Percentiles rank a stretch among this genome's conserved stretches.
phyloP scores from a whole-genome alignment of 768 basidiomycete species.

The Mycena haematopus region DNA sequence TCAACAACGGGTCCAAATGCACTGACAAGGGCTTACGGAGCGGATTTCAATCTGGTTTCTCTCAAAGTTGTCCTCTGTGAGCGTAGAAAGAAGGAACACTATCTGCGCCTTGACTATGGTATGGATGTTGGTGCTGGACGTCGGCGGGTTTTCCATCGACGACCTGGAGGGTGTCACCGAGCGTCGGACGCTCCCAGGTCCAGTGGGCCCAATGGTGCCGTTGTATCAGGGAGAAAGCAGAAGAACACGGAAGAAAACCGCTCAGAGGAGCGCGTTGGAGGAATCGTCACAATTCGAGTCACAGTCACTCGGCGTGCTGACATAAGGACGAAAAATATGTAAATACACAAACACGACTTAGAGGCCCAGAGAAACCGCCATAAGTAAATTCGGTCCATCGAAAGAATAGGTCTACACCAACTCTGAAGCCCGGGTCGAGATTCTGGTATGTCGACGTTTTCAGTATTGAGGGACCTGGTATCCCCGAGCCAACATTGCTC shows the following conservation, averaged over 20 bases:
- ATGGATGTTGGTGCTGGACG: conserved; percentile 74
- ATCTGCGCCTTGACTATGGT: conserved; percentile 97
- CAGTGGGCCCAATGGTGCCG: conserved; percentile 50
- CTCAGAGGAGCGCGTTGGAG: neutral
- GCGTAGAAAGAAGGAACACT: conserved; percentile 93
- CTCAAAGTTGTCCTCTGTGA: conserved; percentile 97
- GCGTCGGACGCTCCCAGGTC: conserved; percentile 72
- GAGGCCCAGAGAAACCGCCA: too few species aligned
- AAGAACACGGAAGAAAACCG: conserved; percentile 2
- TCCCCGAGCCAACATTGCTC: conserved; percentile 89
- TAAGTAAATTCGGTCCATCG: too few species aligned
- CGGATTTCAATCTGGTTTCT: conserved; percentile 94
- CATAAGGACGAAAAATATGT: too few species aligned
- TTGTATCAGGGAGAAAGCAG: neutral
- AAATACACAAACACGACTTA: too few species aligned
- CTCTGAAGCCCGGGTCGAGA: conserved; percentile 70
- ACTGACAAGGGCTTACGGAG: conserved; percentile 66
- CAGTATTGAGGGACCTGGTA: conserved; percentile 74
- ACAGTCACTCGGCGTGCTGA: neutral
- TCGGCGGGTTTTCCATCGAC: conserved; percentile 88
- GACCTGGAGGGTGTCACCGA: conserved; percentile 81
- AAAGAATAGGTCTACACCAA: conserved; percentile 76
- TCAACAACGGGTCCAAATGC: conserved; percentile 6
- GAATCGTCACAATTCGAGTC: neutral
- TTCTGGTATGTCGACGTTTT: conserved; percentile 67